phyloP scores from a whole-genome alignment of 1,284 basidiomycete genomes.

The Sporisorium iseilematis-ciliati region DNA sequence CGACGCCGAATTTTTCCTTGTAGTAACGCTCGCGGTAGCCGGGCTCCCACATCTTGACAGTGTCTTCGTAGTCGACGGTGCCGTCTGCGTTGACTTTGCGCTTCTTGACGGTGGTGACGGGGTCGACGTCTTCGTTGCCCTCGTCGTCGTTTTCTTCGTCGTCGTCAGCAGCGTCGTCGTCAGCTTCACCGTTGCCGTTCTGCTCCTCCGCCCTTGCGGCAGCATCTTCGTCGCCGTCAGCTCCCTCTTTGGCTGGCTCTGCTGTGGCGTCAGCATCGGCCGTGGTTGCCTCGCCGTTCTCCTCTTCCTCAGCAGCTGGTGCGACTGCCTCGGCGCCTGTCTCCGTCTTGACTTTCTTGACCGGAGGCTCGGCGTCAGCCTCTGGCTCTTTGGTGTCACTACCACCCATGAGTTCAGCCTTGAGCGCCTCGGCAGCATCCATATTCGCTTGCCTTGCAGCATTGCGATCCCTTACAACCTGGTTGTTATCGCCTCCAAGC shows the following conservation, averaged over 20 bases:
- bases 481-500: slow-evolving; percentile 59
- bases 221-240: slow-evolving; percentile 9
- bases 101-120: slow-evolving; percentile 51
- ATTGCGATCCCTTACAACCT: slow-evolving; percentile 60
- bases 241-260: slow-evolving; percentile 65
- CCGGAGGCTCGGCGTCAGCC: slow-evolving; percentile 18
- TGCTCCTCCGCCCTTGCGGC: slow-evolving; percentile 12
- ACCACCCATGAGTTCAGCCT: slow-evolving; percentile 83
- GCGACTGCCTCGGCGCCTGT: slow-evolving; percentile 31
- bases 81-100: slow-evolving; percentile 67
- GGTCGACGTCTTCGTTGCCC: slow-evolving; percentile 55
- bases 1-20: slow-evolving; percentile 88
- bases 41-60: slow-evolving; percentile 80
- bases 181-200: slow-evolving; percentile 18
- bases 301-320: slow-evolving; percentile 7
- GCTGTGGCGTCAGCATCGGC: slow-evolving; percentile 31
- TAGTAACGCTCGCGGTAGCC: slow-evolving; percentile 94
- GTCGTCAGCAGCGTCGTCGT: slow-evolving; percentile 46
- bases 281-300: slow-evolving; percentile 35
- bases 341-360: slow-evolving; percentile 43
- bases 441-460: slow-evolving; percentile 85
- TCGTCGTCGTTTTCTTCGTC: slow-evolving; percentile 75
- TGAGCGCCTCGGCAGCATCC: slow-evolving; percentile 91
- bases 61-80: slow-evolving; percentile 88
- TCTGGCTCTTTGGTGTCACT: slow-evolving; percentile 70